Evolutionary conservation across 176 grass and related monocot species (phyloP), one percentile per base, ranked within the genome.

Genomic region (Triticum dicoccoides): DNA sequence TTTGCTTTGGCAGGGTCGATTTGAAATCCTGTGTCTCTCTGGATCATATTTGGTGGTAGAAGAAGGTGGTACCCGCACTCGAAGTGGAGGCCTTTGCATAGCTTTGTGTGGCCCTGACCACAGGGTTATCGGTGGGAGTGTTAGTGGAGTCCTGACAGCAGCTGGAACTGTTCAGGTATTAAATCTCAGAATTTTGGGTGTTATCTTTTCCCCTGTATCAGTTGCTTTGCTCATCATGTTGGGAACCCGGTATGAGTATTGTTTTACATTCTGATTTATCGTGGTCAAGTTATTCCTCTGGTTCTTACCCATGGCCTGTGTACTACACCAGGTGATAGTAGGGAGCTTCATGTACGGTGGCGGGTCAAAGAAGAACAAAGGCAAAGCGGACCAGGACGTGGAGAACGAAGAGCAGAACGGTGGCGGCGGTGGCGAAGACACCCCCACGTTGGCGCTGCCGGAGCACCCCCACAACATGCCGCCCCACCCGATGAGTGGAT

Each of bases 131-230:
- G 97, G 97, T 71, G 97, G 97, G 41, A 90, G 87, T 24, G 92
- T 99, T 59, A 87, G 84, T 41, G 97, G 97, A 80, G 77, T 59
- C 62, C 85, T 99, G 76, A 89, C 90, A 61, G 94, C 97, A 61
- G 97, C 94, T 80, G 93, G 90, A 75, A 93, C 90, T 30, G 97
- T 99, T 66, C 97, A 99, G 94, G 97, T 99, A 86, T 35, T 42
- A 32, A 21, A 21, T 65, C 56, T 44, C 23, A 23, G 15, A 82
- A 33, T 63, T 76, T 76, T 85, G 66, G 30, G 11, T 56, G 76
- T 72, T 47, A 11, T 68, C 17, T 51, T 44, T 44, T 34, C 23
- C 45, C 45, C 12, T 63, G 0, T 74, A 82, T 9, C 49, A 77
- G 62, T 42, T 45, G 67, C 32, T 77, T 77, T 10, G 4, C 38